Evolutionary conservation across 2,329 filamentous ascomycete genomes (phyloP).

Genomic region (Septoria petroselini): DNA sequence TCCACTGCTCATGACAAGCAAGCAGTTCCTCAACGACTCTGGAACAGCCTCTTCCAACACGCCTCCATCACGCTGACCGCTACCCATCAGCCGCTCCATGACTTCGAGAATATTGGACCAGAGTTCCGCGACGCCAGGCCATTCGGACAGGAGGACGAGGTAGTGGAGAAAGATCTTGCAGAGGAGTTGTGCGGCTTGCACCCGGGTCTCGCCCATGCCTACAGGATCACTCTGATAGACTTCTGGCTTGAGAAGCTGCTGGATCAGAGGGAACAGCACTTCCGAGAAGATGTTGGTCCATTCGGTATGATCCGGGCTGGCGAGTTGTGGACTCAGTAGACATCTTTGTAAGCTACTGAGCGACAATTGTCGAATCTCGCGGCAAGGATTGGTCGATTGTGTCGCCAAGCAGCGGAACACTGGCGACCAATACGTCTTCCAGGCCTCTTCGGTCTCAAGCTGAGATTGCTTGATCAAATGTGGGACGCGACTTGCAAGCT

Average conservation of each 20-base stretch:
- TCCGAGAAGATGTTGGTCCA: conserved; percentile 95
- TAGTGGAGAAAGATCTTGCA: conserved; percentile 97
- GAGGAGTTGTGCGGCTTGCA: conserved; percentile 84
- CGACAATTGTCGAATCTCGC: conserved; percentile 85
- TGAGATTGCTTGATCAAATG: conserved; percentile 89
- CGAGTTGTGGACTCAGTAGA: conserved; percentile 78
- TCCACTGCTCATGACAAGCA: conserved; percentile 90
- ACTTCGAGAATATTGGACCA: conserved; percentile 94
- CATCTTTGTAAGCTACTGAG: conserved; percentile 82
- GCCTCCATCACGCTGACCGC: conserved; percentile 67
- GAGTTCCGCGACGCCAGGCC: conserved; percentile 84
- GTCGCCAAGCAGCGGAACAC: conserved; percentile 84
- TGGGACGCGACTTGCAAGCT: conserved; percentile 77
- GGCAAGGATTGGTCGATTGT: conserved; percentile 91
- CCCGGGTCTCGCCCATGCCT: conserved; percentile 93
- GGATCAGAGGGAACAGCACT: conserved; percentile 87
- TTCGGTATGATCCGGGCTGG: conserved; percentile 71
- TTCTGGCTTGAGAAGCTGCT: conserved; percentile 85
- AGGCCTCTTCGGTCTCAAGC: conserved; percentile 70
- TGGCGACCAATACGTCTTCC: conserved; percentile 96
- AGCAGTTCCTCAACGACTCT: conserved; percentile 92
- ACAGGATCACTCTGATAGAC: conserved; percentile 85
- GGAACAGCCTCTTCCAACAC: conserved; percentile 85
- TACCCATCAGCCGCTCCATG: conserved; percentile 95
- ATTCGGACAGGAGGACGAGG: conserved; percentile 75